Conservation (phyloP, 768 basidiomycete genomes). For the Mycena galericulata region DNA sequence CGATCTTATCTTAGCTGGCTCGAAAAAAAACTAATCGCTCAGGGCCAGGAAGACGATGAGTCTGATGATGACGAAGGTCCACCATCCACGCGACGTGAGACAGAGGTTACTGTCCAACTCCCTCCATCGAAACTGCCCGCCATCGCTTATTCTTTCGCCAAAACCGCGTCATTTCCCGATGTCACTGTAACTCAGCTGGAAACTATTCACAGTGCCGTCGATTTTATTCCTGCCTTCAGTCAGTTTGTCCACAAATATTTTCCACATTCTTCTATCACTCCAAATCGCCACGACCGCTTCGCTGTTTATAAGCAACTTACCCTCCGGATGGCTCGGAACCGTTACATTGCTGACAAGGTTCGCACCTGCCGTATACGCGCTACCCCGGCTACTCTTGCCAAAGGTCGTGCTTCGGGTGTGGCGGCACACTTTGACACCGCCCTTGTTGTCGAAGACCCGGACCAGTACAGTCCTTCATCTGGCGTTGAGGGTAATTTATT, state of each 20-base stretch:
- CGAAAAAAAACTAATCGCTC: too few species aligned
- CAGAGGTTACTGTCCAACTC: background rate
- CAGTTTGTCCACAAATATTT: constrained; percentile 22
- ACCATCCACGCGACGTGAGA: background rate
- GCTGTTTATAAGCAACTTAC: constrained; percentile 20
- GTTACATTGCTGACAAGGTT: constrained; percentile 2
- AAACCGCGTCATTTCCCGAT: constrained; percentile 23
- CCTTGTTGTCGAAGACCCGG: constrained; percentile 20
- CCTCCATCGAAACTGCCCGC: background rate
- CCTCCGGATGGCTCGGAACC: constrained; percentile 9
- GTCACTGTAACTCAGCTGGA: constrained; percentile 11
- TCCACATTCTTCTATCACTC: background rate
- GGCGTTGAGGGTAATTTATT: constrained; percentile 7
- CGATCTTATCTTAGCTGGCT: too few species aligned
- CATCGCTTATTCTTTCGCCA: constrained; percentile 22
- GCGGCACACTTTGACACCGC: constrained; percentile 27
- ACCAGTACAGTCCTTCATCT: background rate
- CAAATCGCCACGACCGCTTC: constrained; percentile 18
- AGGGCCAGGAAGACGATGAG: too few species aligned
- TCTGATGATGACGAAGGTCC: constrained; percentile 15
- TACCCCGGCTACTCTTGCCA: background rate
- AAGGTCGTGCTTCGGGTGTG: background rate
- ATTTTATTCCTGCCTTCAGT: constrained; percentile 25
- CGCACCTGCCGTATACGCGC: background rate
- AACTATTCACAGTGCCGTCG: background rate